A percentile compares a stretch with the other conserved stretches of the same genome.
phyloP scores from a whole-genome alignment of 2,329 filamentous ascomycete species.

The Fusarium scirpi region DNA sequence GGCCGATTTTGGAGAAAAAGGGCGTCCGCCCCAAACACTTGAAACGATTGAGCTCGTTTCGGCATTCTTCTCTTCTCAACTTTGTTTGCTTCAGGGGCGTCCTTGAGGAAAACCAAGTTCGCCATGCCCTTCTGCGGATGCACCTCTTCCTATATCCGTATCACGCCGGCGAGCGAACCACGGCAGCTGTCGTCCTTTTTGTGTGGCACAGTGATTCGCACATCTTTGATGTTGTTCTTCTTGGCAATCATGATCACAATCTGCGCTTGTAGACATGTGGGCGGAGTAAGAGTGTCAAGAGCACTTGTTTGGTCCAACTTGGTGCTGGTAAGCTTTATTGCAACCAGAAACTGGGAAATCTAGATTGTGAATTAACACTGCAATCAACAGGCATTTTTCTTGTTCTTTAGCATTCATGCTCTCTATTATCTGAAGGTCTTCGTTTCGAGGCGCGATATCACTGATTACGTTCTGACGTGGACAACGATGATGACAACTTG shows the following conservation, averaged over 20 bases:
- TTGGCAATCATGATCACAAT: constrained; percentile 20
- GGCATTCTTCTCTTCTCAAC: background rate
- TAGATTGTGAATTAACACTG: background rate
- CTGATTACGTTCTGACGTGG: constrained; percentile 10
- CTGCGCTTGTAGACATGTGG: constrained; percentile 17
- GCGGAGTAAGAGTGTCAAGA: background rate
- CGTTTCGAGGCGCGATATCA: background rate
- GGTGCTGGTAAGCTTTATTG: background rate
- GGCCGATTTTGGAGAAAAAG: background rate
- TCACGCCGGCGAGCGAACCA: background rate
- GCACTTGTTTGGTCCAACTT: background rate
- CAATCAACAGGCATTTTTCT: background rate
- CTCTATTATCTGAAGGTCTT: background rate
- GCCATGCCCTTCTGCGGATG: background rate
- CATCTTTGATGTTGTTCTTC: constrained; percentile 12
- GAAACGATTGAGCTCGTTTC: background rate
- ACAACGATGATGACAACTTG: constrained; percentile 1
- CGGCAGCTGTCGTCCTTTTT: background rate
- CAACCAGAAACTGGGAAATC: background rate
- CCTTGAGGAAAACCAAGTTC: background rate
- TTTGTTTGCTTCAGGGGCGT: background rate
- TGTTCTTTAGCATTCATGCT: background rate
- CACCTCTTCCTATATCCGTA: background rate
- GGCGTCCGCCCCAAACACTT: background rate
- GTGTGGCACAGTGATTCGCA: background rate